Base-by-base conservation (phyloP, 2,329 filamentous ascomycete genomes). In the Colletotrichum lentis region DNA sequence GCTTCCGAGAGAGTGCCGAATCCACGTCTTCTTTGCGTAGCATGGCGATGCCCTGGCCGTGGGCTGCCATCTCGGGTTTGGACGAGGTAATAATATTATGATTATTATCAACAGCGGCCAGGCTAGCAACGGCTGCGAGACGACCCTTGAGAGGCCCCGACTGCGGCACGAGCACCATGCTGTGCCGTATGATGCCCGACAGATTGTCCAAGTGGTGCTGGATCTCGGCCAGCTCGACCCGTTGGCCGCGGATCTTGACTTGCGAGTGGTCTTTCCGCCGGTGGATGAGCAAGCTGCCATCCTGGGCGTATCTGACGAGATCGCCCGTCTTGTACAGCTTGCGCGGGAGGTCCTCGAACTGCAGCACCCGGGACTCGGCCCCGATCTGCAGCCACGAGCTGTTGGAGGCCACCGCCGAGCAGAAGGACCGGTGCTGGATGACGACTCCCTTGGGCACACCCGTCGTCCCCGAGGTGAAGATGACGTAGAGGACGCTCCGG, bases 401-500 rank as follows among this genome's bases (percentile, higher is more conserved):
- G 24, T 67, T 67, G 2, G 61, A 50, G 0, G 46, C 61, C 2
- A 58, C 69, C 10, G 74, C 73, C 1, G 74, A 74, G 46, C 71
- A 71, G 41, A 76, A 72, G 1, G 71, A 68, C 39, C 47, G 58
- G 62, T 78, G 76, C 62, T 73, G 71, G 43, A 77, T 72, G n/a
- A 85, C 78, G 14, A 84, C 82, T 27, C 84, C 84, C 73, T 86
- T 86, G 14, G 73, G 84, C 22, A 75, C 75, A 3, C 84, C 84
- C 0, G 84, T 86, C 22, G 82, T 85, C 3, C 84, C 84, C 3
- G 84, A 85, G 22, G 84, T 86, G 72, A 85, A 86, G 73, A 85
- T 84, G 72, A 85, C 80, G 50, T 77, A 77, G 3, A 67, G 61
- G 8, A 49, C 55, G 12, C 55, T 59, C 5, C 5, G 16, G 2